Evolutionary conservation across 305 asterid genomes (phyloP), one percentile per base, ranked within the genome.

Genomic region (Solanum hybrid): DNA sequence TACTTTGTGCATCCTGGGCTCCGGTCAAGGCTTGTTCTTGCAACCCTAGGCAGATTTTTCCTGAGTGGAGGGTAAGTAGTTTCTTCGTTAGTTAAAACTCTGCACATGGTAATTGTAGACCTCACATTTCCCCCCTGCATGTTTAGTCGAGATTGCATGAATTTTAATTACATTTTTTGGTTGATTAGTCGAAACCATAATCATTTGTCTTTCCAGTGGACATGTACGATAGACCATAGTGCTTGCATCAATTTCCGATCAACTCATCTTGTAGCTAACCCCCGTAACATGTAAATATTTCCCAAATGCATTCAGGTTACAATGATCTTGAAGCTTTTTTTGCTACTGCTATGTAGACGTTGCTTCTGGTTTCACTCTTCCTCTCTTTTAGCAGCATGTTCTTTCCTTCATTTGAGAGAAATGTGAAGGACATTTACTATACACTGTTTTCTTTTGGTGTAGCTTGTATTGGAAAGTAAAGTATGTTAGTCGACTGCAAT

Each of bases 1-100:
- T 97, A 97, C 94, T 97, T 97, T 85, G 73, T 97, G 89, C 99
- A 97, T 94, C 99, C 99, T 7, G 99, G 99, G 81, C 93, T 96
- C 10, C 92, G 94, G 77, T 95, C 99, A 45, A 94, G 99, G 91
- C 96, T 97, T 56, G 94, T 95, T 90, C 91, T 97, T 78, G 99
- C 99, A 78, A 97, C 98, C 7, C 94, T 97, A 75, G 99, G 99
- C 89, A 93, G 99, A 90, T 90, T 96, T 88, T 95, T 97, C 86
- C 91, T 96, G 89, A 97, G 96, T 89, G 98, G 98, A 93, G 97
- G 99, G 99, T 97, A 64, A 94, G 98, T 93, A 88, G 12, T 11
- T 84, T 51, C 31, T 84, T 84, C 42, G 19, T 51, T 84, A 17
- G 73, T 51, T 51, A 84, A 84, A 56, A 31, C 11, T 45, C 87